Conservation (phyloP, 306 rosid species). For the barrel medic (Medicago truncatula) region DNA sequence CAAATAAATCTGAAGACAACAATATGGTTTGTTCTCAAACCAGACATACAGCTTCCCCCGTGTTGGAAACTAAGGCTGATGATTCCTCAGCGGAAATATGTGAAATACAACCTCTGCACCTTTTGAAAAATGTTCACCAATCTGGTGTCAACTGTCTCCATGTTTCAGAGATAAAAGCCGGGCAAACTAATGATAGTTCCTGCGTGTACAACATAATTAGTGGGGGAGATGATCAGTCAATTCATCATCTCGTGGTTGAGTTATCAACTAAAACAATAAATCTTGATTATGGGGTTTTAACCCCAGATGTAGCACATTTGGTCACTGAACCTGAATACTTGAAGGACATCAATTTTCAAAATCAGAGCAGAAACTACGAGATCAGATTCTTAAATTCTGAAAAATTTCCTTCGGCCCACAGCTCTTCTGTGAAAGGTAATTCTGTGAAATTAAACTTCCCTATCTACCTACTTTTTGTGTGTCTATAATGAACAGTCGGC, state of each 20-base stretch:
- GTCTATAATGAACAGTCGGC: slow-evolving; percentile 14
- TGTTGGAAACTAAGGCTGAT: slow-evolving; percentile 47
- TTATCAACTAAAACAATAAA: slow-evolving; percentile 48
- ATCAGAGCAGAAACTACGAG: slow-evolving; percentile 43
- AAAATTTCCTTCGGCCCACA: slow-evolving; percentile 78
- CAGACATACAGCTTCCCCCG: slow-evolving; percentile 38
- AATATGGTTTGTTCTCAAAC: slow-evolving; percentile 47
- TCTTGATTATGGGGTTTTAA: slow-evolving; percentile 40
- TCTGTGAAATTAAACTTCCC: slow-evolving; percentile 23
- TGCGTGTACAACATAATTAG: slow-evolving; percentile 63
- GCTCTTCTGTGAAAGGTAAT: slow-evolving; percentile 89
- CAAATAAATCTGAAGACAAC: slow-evolving; percentile 49
- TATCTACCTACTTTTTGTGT: neutral
- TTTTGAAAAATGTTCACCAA: slow-evolving; percentile 68
- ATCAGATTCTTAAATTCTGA: slow-evolving; percentile 57
- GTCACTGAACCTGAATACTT: slow-evolving; percentile 41
- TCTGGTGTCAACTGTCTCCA: slow-evolving; percentile 97
- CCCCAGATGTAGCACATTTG: slow-evolving; percentile 35
- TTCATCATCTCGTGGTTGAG: slow-evolving; percentile 67
- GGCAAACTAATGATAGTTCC: slow-evolving; percentile 45
- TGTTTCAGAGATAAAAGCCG: slow-evolving; percentile 66
- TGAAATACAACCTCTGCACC: slow-evolving; percentile 71
- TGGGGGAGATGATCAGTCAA: slow-evolving; percentile 98
- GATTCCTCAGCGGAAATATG: slow-evolving; percentile 54
- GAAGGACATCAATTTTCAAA: slow-evolving; percentile 46